phyloP scores from a whole-genome alignment of 805 yeast genomes.

The Suhomyces kilbournensis region DNA sequence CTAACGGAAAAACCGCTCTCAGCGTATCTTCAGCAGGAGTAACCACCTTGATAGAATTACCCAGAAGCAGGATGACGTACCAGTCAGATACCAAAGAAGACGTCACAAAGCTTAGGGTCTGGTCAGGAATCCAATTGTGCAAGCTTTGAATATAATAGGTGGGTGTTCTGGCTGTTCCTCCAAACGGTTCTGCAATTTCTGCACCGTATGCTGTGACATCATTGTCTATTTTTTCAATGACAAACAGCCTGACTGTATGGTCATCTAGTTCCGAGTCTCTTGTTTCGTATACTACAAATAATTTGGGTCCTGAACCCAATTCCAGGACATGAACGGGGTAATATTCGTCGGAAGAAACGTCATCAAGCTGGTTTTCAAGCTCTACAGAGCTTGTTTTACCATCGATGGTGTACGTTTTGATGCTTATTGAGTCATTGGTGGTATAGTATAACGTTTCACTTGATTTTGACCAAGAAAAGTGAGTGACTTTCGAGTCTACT shows the following conservation, averaged over 20 bases:
- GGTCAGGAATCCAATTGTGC: conserved; percentile 36
- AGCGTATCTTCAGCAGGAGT: conserved; percentile 62
- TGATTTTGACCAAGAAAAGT: neutral
- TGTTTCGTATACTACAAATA: conserved; percentile 25
- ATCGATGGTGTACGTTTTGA: neutral
- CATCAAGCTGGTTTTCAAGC: neutral
- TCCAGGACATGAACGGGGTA: neutral
- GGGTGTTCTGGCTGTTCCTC: conserved; percentile 37
- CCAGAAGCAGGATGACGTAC: conserved; percentile 1
- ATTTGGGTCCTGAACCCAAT: neutral
- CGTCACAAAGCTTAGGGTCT: conserved; percentile 42
- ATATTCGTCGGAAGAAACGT: neutral
- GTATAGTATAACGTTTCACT: neutral
- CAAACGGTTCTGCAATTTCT: conserved; percentile 53
- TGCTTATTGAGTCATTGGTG: neutral
- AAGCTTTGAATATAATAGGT: conserved; percentile 43
- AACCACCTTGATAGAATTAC: conserved; percentile 8
- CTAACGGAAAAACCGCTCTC: conserved; percentile 72
- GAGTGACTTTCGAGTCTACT: neutral
- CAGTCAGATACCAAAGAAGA: conserved; percentile 60
- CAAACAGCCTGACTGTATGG: conserved; percentile 24
- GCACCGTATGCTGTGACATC: conserved; percentile 9
- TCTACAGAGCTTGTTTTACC: neutral
- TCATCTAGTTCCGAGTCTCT: conserved; percentile 26
- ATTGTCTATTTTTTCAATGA: conserved; percentile 12